A percentile compares a stretch with the other conserved stretches of the same genome.
phyloP scores from a whole-genome alignment of 1,139 yeast species.

The Geotrichum aggregatum region DNA sequence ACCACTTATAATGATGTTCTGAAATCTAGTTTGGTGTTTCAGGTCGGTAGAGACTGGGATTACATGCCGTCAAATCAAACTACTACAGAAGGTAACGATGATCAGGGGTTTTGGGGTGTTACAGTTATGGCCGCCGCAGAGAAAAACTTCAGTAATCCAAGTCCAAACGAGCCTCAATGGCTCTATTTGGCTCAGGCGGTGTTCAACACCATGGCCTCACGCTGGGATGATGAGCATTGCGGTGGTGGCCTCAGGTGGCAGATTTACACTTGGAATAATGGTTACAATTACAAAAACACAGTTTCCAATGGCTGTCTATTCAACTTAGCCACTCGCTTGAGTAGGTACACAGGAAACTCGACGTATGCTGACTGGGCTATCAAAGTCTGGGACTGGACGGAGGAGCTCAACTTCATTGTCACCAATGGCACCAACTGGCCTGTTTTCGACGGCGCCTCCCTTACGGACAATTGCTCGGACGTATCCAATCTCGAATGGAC shows the following conservation, averaged over 20 bases:
- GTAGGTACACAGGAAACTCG: slow-evolving; percentile 68
- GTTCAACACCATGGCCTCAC: slow-evolving; percentile 79
- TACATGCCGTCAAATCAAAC: slow-evolving; percentile 75
- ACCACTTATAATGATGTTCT: slow-evolving; percentile 54
- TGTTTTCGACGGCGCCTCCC: slow-evolving; percentile 75
- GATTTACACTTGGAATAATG: slow-evolving; percentile 90
- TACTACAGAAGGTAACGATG: slow-evolving; percentile 84
- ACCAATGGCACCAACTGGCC: slow-evolving; percentile 41
- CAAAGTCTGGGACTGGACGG: slow-evolving; percentile 78
- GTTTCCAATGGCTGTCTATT: slow-evolving; percentile 89
- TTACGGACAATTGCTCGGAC: slow-evolving; percentile 57
- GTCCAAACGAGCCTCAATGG: slow-evolving; percentile 56
- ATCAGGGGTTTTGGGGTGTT: slow-evolving; percentile 88
- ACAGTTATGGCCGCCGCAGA: slow-evolving; percentile 83
- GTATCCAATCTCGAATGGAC: slow-evolving; percentile 72
- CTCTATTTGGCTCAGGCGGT: slow-evolving; percentile 69
- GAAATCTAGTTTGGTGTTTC: slow-evolving; percentile 57
- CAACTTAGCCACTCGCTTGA: slow-evolving; percentile 81
- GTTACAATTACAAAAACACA: slow-evolving; percentile 86
- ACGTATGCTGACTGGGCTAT: slow-evolving; percentile 79
- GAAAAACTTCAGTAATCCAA: slow-evolving; percentile 66
- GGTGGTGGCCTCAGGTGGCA: slow-evolving; percentile 96
- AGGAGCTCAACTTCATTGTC: slow-evolving; percentile 52
- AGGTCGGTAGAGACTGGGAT: slow-evolving; percentile 61
- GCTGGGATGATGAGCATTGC: slow-evolving; percentile 78